Conservation (phyloP, 768 basidiomycete genomes). For the Lactarius sanguifluus region DNA sequence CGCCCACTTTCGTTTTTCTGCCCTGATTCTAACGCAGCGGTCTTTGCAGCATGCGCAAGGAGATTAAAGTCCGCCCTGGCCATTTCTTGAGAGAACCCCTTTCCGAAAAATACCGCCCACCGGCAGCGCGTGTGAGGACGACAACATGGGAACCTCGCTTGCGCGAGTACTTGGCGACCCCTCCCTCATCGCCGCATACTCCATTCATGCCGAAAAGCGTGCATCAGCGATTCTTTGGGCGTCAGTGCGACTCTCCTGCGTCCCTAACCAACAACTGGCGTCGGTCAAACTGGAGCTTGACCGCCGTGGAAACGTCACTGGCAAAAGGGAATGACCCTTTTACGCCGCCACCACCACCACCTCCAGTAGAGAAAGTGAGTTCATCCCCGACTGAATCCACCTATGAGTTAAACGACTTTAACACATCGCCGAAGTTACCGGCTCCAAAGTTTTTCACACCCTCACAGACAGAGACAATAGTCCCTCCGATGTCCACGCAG, state of each 20-base stretch:
- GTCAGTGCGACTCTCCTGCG: conserved; percentile 10
- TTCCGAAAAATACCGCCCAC: conserved; percentile 20
- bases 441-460: background rate
- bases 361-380: background rate
- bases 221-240: conserved; percentile 3
- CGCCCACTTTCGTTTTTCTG: background rate
- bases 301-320: background rate
- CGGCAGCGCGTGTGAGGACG: conserved; percentile 19
- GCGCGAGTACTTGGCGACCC: background rate
- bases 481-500: background rate
- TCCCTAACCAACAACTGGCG: conserved; percentile 11
- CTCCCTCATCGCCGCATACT: background rate
- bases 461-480: background rate
- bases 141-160: conserved; percentile 16
- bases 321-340: background rate
- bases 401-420: too few species aligned
- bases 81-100: conserved; percentile 6
- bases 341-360: background rate
- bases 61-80: conserved; percentile 17
- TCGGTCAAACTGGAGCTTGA: background rate
- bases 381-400: background rate
- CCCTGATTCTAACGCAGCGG: background rate
- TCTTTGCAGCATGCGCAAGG: conserved; percentile 13
- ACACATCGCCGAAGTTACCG: background rate
- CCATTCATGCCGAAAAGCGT: conserved; percentile 7